A percentile compares a stretch with the other conserved stretches of the same genome.
Conservation (phyloP, 148 eudicot genomes). For the Beta vulgaris region DNA sequence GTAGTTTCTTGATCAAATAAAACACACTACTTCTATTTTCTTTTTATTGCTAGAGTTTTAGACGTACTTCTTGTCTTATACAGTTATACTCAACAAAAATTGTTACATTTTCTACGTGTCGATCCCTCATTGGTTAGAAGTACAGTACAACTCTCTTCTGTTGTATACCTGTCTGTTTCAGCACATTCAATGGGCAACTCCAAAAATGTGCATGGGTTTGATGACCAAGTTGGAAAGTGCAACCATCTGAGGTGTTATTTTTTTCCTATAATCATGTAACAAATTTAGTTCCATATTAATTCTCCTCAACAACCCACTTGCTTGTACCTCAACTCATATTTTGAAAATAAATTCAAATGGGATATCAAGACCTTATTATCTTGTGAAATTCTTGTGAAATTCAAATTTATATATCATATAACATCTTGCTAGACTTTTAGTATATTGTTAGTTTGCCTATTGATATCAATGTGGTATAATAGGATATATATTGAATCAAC, state of each 20-base stretch:
- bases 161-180: not conserved
- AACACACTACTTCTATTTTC: not conserved
- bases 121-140: not conserved
- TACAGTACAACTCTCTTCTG: not conserved
- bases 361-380: too few relatives aligned
- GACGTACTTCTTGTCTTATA: too few relatives aligned
- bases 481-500: too few relatives aligned
- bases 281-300: slow-evolving; percentile 1
- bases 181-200: slow-evolving; percentile 16
- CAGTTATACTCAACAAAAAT: too few relatives aligned
- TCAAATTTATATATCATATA: too few relatives aligned
- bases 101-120: not conserved
- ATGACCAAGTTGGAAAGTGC: not conserved
- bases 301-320: slow-evolving; percentile 19
- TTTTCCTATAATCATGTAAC: slow-evolving; percentile 16
- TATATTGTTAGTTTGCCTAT: too few relatives aligned
- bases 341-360: too few relatives aligned
- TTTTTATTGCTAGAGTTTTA: not conserved
- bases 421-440: too few relatives aligned
- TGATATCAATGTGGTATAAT: too few relatives aligned
- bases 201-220: slow-evolving; percentile 1
- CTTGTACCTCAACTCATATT: not conserved
- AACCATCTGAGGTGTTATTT: not conserved
- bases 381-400: too few relatives aligned
- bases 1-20: not conserved